A percentile compares a stretch with the other conserved stretches of the same genome.
Evolutionary conservation across 352 stramenopile genomes (phyloP).

Genomic region (Pythium angustatum): DNA sequence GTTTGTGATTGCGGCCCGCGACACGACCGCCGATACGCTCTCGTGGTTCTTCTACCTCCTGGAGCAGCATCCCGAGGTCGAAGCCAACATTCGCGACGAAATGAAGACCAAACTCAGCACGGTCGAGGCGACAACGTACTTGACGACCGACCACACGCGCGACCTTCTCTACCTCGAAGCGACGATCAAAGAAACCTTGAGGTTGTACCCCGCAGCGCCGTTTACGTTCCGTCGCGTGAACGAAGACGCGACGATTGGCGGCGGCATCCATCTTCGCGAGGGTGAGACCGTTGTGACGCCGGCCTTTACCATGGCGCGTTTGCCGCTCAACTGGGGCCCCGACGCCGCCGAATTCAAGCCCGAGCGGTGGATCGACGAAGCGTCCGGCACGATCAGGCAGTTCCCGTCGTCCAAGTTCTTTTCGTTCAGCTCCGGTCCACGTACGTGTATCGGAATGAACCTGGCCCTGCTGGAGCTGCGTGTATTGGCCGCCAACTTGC

Average conservation of each 20-base stretch:
- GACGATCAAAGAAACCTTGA: conserved; percentile 59
- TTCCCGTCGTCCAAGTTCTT: conserved; percentile 33
- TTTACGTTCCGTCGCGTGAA: conserved; percentile 45
- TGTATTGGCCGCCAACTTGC: conserved; percentile 24
- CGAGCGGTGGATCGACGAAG: conserved; percentile 50
- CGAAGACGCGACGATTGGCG: conserved; percentile 46
- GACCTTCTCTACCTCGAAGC: conserved; percentile 60
- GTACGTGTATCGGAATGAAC: conserved; percentile 38
- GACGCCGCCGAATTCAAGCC: conserved; percentile 65
- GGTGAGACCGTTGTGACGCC: conserved; percentile 30
- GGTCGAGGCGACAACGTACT: conserved; percentile 27
- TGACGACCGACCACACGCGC: conserved; percentile 54
- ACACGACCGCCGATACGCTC: conserved; percentile 73
- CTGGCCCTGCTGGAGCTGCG: conserved; percentile 43
- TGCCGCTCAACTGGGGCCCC: conserved; percentile 39
- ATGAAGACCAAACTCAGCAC: conserved; percentile 26
- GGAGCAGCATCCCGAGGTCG: conserved; percentile 54
- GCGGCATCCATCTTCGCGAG: conserved; percentile 27
- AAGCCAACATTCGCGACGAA: conserved; percentile 48
- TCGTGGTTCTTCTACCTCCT: conserved; percentile 76
- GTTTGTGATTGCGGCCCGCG: conserved; percentile 71
- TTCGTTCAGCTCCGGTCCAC: conserved; percentile 35
- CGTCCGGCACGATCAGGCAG: conserved; percentile 4
- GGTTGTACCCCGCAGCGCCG: conserved; percentile 65
- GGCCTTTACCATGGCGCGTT: conserved; percentile 37